Base-by-base conservation (phyloP, 2,329 filamentous ascomycete species). In the Amylocarpus encephaloides region DNA sequence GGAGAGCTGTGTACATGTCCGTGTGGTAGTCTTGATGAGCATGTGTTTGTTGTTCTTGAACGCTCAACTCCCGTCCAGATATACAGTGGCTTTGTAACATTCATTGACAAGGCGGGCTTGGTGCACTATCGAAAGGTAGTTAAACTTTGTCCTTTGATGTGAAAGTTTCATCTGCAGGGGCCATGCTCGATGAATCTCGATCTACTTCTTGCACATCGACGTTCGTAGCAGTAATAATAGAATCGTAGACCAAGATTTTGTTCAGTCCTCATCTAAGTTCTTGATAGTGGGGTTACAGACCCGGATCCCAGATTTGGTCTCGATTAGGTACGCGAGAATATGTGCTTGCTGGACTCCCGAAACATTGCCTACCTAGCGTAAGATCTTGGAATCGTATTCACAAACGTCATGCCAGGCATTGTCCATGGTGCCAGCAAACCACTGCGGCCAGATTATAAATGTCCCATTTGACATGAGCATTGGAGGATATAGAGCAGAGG, bases 361-460 rank as follows among this genome's bases (percentile, higher is more conserved):
- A 1, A 42, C 48, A 33, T 52, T 41, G n/a, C 49, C 60, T 19
- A 65, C 52, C 13, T 18, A 35, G 38, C 51, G 42, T 2, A 65
- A 33, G 38, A 58, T 62, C 41, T 45, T 56, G 2, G 57, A 49
- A 6, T 53, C 53, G 44, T 60, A 65, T 1, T 43, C 38, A 15
- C 51, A 43, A 2, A 58, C 44, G 6, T 48, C 49, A 1, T 51
- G 42, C 1, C 55, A 53, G 2, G 55, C 30, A 0, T 52, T 30
- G 33, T 58, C 56, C 30, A 59, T 44, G 3, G 55, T 49, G 0
- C 59, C 63, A 12, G 50, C 60, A 34, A 63, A 51, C 44, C 53
- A 65, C 6, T 64, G 45, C 1, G 62, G 62, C 63, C 63, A 65
- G 3, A 65, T 54, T 1, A 64, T 30, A 22, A 64, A 64, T 19